Base-by-base conservation (phyloP, 768 basidiomycete genomes). In the Tylopilus rubrobrunneus region DNA sequence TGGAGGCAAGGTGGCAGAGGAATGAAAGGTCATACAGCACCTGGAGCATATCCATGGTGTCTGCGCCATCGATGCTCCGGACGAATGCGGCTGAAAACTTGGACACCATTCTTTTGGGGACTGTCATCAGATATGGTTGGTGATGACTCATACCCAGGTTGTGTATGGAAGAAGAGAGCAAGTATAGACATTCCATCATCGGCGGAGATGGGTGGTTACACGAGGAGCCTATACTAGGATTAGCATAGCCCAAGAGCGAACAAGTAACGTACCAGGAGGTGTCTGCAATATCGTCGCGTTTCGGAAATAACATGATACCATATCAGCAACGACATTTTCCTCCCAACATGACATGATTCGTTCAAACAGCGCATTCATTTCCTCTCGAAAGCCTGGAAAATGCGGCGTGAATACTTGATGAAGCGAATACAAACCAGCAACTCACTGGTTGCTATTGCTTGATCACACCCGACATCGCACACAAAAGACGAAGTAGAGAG, bases 331-430 rank as follows among this genome's bases (percentile, higher is more conserved):
- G n/a, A 71, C 72, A 47, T 71, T 58, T 29, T 74, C 67, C 61
- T 77, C 74, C 88, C 88, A 88, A 44, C 71, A 73, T 53, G 76
- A 70, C 54, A 84, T 69, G 11, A 80, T 74, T 25, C 64, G 71
- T 44, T 77, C 67, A 56, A 80, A 77, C 7, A 86, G 61, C 2
- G 61, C 63, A 28, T 65, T 58, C 40, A 77, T 66, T 36, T 74
- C 69, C 34, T 69, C 62, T 55, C 74, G 76, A 65, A 87, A 85
- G 36, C 72, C 87, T 87, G 15, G 7, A 48, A 39, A 47, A 23
- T 43, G 50, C 19, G 34, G 36, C 21, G n/a, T 60, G 45, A 59
- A 48, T 51, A 45, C 42, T 41, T 55, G 25, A 33, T 5, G 39
- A 17, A 33, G 54, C 25, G 15, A 36, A 54, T 41, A 53, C 25